phyloP scores from a whole-genome alignment of 768 basidiomycete species.

The Boletus reticulatus region DNA sequence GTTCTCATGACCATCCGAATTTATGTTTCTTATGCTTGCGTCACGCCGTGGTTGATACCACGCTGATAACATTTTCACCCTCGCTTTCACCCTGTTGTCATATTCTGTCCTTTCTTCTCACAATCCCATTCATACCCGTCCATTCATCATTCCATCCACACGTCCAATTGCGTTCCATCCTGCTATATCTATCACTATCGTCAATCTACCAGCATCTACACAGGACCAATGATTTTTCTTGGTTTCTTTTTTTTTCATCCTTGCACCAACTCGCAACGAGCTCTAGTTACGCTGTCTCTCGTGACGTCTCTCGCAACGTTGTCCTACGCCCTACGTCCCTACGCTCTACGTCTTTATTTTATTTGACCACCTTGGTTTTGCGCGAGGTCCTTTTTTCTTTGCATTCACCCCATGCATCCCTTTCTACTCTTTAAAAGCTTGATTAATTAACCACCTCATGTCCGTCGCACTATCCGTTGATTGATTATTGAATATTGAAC shows the following conservation, averaged over 20 bases:
- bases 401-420: conserved; percentile 1
- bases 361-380: background rate
- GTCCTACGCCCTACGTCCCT: conserved; percentile 1
- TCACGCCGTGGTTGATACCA: conserved; percentile 1
- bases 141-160: conserved; percentile 10
- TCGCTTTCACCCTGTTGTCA: conserved; percentile 22
- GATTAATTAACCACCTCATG: conserved; percentile 20
- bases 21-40: conserved; percentile 16
- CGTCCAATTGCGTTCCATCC: conserved; percentile 31
- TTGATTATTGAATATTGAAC: background rate
- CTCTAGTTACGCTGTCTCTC: conserved; percentile 16
- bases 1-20: conserved; percentile 16
- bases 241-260: background rate
- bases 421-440: background rate
- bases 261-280: conserved; percentile 14
- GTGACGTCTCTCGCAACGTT: conserved; percentile 18
- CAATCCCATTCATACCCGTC: conserved; percentile 11
- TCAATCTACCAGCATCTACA: conserved; percentile 19
- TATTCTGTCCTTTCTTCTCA: conserved; percentile 19
- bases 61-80: conserved; percentile 1
- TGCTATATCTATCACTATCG: conserved; percentile 35
- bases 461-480: background rate
- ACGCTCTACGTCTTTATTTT: background rate
- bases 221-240: background rate
- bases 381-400: background rate